A percentile compares a stretch with the other conserved stretches of the same genome.
Evolutionary conservation across 805 yeast genomes (phyloP).

Genomic region (Sungouiella thailandica): DNA sequence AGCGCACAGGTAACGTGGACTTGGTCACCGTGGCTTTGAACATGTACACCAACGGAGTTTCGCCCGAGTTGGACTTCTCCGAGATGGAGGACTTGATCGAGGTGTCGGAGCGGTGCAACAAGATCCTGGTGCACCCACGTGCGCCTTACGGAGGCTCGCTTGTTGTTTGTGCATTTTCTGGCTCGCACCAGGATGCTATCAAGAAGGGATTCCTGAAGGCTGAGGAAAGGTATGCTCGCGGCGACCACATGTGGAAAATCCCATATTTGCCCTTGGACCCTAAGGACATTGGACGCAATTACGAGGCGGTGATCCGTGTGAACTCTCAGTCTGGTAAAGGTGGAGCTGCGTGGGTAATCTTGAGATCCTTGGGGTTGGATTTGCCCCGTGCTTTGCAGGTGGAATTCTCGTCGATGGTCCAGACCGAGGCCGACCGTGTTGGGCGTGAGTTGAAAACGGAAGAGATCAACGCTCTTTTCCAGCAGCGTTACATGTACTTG

Average conservation of each 20-base stretch:
- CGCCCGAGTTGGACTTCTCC: slow-evolving; percentile 68
- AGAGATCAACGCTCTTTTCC: slow-evolving; percentile 58
- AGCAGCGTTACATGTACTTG: slow-evolving; percentile 43
- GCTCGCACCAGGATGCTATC: slow-evolving; percentile 69
- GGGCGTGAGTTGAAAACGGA: slow-evolving; percentile 68
- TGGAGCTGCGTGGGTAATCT: slow-evolving; percentile 80
- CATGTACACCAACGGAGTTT: slow-evolving; percentile 72
- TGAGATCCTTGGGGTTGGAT: slow-evolving; percentile 66
- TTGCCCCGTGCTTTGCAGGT: slow-evolving; percentile 70
- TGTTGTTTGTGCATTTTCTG: slow-evolving; percentile 75
- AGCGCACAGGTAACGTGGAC: slow-evolving; percentile 81
- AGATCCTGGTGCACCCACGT: slow-evolving; percentile 67
- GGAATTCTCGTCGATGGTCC: slow-evolving; percentile 61
- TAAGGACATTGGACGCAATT: slow-evolving; percentile 72
- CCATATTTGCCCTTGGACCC: slow-evolving; percentile 82
- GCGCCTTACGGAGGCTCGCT: slow-evolving; percentile 80
- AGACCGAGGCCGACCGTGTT: slow-evolving; percentile 54
- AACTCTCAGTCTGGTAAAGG: slow-evolving; percentile 87
- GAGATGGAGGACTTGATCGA: slow-evolving; percentile 63
- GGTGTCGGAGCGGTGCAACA: slow-evolving; percentile 70
- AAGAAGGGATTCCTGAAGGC: slow-evolving; percentile 60
- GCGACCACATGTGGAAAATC: slow-evolving; percentile 49
- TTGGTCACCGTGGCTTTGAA: slow-evolving; percentile 70
- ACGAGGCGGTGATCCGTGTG: slow-evolving; percentile 79
- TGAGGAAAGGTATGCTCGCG: slow-evolving; percentile 47